Percentiles rank a stretch among this genome's conserved stretches.
These are phyloP conservation scores for Vanrija pseudolonga DNA, from an alignment of 1,284 basidiomycete genomes.

Conservation along the genomic window DNA sequence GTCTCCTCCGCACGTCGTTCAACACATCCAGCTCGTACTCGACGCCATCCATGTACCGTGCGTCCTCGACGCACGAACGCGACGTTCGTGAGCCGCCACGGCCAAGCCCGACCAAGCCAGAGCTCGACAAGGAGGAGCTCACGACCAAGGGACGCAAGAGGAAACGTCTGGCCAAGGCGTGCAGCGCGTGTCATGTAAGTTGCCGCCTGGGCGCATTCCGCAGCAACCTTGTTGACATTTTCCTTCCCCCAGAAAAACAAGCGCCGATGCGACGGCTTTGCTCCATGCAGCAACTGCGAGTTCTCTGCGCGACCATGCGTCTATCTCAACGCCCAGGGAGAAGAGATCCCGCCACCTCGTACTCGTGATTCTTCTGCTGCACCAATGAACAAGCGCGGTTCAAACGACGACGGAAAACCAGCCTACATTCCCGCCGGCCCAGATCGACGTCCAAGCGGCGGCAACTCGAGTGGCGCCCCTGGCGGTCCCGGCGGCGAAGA, in stretches of 20 bases:
- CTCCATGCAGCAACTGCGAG: slow-evolving; percentile 54
- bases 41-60: slow-evolving; percentile 13
- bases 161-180: slow-evolving; percentile 49
- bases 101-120: slow-evolving; percentile 7
- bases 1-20: slow-evolving; percentile 2
- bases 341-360: slow-evolving; percentile 47
- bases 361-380: slow-evolving; percentile 36
- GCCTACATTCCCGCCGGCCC: not conserved
- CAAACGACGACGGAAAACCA: slow-evolving; percentile 10
- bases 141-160: slow-evolving; percentile 49
- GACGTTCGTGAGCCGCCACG: not conserved
- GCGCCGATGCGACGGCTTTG: slow-evolving; percentile 53
- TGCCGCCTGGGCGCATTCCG: not conserved
- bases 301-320: slow-evolving; percentile 51
- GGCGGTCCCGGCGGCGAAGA: slow-evolving; percentile 1
- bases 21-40: slow-evolving; percentile 9
- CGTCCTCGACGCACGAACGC: not conserved
- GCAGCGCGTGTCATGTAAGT: slow-evolving; percentile 49
- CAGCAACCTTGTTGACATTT: not conserved
- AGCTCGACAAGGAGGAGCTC: slow-evolving; percentile 40
- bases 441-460: slow-evolving; percentile 6
- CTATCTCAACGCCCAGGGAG: slow-evolving; percentile 49
- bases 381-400: slow-evolving; percentile 10
- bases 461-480: slow-evolving; percentile 1
- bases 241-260: slow-evolving; percentile 49